phyloP scores from a whole-genome alignment of 495 filamentous ascomycete genomes.

The Melanomma pulvis-pyrius region DNA sequence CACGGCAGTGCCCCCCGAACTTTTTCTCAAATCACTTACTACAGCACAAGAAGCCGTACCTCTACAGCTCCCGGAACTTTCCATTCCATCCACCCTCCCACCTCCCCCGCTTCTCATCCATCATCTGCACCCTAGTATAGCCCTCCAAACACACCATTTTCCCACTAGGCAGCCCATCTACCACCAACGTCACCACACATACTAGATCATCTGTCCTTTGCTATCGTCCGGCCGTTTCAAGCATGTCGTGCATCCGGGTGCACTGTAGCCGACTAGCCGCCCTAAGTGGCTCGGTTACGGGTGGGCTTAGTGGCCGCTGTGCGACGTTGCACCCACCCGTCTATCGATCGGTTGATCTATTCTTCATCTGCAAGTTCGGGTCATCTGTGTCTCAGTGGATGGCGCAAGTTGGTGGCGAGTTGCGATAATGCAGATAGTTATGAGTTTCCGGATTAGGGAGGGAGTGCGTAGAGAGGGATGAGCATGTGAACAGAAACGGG shows the following conservation, averaged over 20 bases:
- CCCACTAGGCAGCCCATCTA: constrained; percentile 2
- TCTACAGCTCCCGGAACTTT: not conserved
- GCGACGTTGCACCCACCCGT: constrained; percentile 17
- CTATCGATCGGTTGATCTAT: constrained; percentile 21
- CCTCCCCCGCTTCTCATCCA: not conserved
- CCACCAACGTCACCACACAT: not conserved
- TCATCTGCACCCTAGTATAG: constrained; percentile 5
- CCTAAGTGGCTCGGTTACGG: not conserved
- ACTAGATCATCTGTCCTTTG: constrained; percentile 2
- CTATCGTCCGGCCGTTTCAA: constrained; percentile 3
- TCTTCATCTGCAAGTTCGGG: not conserved
- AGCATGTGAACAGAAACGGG: constrained; percentile 8
- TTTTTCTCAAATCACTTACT: not conserved
- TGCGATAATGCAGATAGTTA: not conserved
- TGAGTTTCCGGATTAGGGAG: not conserved
- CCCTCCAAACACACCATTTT: not conserved
- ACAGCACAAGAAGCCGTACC: not conserved
- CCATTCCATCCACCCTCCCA: not conserved
- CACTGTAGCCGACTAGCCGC: not conserved
- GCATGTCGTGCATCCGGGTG: constrained; percentile 1
- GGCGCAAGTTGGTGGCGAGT: not conserved
- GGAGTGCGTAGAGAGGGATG: not conserved
- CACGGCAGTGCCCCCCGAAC: not conserved
- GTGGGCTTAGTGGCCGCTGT: not conserved
- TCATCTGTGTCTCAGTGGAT: constrained; percentile 11